Percentiles rank a stretch among this genome's conserved stretches.
phyloP scores from a whole-genome alignment of 441 rosid genomes.

The Populus hybrid region DNA sequence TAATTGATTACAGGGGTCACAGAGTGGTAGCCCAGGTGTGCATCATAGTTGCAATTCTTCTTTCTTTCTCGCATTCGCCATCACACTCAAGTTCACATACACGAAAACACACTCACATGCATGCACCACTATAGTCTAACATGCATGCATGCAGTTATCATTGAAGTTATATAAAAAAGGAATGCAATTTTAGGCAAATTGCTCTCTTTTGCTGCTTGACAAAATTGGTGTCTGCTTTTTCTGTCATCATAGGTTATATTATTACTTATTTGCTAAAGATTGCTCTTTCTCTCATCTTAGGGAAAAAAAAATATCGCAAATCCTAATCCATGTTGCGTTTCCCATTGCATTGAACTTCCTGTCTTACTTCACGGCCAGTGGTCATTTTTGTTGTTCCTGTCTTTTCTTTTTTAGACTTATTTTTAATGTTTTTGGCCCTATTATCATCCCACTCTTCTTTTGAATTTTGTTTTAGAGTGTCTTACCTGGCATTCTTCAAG shows the following conservation, averaged over 20 bases:
- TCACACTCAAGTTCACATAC: background rate
- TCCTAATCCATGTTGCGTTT: background rate
- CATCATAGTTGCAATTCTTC: slow-evolving; percentile 17
- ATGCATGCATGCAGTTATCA: background rate
- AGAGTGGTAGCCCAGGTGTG: slow-evolving; percentile 99
- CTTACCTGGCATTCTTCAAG: slow-evolving; percentile 99
- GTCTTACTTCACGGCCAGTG: background rate
- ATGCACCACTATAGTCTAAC: background rate
- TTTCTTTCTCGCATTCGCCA: background rate
- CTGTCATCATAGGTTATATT: background rate
- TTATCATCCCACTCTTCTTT: slow-evolving; percentile 5
- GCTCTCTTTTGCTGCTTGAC: background rate
- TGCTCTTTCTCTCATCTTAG: background rate
- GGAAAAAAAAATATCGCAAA: background rate
- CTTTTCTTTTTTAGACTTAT: background rate
- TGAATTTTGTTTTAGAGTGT: slow-evolving; percentile 65
- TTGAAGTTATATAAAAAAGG: background rate
- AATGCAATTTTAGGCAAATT: background rate
- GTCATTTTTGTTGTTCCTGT: background rate
- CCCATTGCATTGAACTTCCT: background rate
- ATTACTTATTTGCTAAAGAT: no score
- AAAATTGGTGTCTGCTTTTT: slow-evolving; percentile 3
- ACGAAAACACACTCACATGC: background rate
- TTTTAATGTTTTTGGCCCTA: background rate
- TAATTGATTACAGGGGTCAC: slow-evolving; percentile 97